Percentiles rank a stretch among this genome's conserved stretches.
Evolutionary conservation across 306 rosid species (phyloP).

Genomic region (Cucurbita maxima): DNA sequence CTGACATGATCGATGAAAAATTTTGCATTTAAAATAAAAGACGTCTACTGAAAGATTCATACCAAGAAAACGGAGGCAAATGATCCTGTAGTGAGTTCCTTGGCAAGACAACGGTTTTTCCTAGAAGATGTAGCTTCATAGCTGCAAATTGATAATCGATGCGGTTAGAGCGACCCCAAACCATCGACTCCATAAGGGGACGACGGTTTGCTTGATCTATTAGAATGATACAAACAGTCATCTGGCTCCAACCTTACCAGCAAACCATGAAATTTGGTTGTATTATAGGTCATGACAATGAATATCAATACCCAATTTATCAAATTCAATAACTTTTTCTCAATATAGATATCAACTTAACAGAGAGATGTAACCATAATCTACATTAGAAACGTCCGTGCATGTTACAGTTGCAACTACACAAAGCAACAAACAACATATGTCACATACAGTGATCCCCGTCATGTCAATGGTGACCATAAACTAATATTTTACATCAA

Average conservation of each 20-base stretch:
- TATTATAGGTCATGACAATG: neutral
- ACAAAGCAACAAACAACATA: neutral
- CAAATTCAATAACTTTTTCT: neutral
- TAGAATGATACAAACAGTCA: neutral
- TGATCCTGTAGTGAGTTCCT: conserved; percentile 70
- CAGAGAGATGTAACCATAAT: neutral
- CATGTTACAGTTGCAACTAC: neutral
- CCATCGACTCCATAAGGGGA: neutral
- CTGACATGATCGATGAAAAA: neutral
- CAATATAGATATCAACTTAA: neutral
- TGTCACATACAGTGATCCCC: neutral
- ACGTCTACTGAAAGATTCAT: neutral
- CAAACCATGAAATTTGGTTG: neutral
- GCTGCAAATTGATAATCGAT: neutral
- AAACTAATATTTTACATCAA: too few species aligned
- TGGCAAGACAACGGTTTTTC: conserved; percentile 62
- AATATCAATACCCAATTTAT: neutral
- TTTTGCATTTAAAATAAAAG: neutral
- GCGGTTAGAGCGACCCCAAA: neutral
- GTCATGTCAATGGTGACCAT: neutral
- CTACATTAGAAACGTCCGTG: neutral
- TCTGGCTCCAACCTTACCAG: neutral
- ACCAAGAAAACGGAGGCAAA: conserved; percentile 45
- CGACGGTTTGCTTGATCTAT: neutral
- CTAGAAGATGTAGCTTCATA: conserved; percentile 72